Evolutionary conservation across 345 rosid species (phyloP).

Genomic region (Hibiscus tridactylites): DNA sequence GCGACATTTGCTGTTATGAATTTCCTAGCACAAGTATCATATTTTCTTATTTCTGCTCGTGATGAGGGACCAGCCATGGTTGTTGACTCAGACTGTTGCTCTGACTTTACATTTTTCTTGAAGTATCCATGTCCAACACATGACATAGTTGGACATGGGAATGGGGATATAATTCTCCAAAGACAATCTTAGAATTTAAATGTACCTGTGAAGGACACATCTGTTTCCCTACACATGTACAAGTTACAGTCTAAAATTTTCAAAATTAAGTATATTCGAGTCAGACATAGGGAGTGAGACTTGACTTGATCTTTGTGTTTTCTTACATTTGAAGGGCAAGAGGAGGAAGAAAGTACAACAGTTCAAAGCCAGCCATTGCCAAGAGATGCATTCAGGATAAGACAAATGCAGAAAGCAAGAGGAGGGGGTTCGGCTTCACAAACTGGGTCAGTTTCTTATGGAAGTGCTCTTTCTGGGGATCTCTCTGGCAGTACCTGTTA

Average conservation of each 20-base stretch:
- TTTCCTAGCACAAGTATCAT: background rate
- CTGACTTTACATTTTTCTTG: background rate
- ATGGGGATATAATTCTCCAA: background rate
- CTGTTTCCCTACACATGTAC: too few relatives aligned
- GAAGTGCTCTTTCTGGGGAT: conserved; percentile 84
- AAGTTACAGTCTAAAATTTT: too few relatives aligned
- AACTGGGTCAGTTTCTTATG: conserved; percentile 78
- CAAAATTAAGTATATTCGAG: too few relatives aligned
- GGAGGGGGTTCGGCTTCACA: conserved; percentile 56
- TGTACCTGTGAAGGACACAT: too few relatives aligned
- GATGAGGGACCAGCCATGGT: background rate
- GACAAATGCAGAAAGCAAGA: conserved; percentile 73
- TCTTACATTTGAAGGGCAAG: conserved; percentile 44
- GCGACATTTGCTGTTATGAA: background rate
- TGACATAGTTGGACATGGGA: background rate
- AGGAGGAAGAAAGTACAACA: conserved; percentile 54
- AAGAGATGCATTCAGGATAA: conserved; percentile 60
- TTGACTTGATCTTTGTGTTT: background rate
- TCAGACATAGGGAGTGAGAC: background rate
- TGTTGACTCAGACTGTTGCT: background rate
- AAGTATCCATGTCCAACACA: background rate
- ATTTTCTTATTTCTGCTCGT: background rate
- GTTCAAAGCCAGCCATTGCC: conserved; percentile 82
- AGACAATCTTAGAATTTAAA: too few relatives aligned
- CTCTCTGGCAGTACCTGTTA: conserved; percentile 72